phyloP scores from a whole-genome alignment of 345 rosid species.

The Adansonia digitata region DNA sequence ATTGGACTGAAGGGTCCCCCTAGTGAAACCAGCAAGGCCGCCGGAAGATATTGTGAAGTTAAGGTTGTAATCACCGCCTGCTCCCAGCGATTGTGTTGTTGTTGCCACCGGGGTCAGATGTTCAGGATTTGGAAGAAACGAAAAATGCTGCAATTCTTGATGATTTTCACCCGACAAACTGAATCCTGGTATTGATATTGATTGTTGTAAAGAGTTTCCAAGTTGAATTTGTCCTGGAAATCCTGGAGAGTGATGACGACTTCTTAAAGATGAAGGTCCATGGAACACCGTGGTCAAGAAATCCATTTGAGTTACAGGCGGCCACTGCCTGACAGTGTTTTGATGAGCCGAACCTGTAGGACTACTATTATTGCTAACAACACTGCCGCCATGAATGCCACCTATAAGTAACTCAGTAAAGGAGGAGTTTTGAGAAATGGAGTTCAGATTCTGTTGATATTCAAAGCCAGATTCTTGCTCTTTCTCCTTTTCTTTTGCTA shows the following conservation, averaged over 20 bases:
- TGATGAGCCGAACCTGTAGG: slow-evolving; percentile 34
- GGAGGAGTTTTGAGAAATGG: slow-evolving; percentile 48
- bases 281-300: slow-evolving; percentile 46
- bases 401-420: slow-evolving; percentile 83
- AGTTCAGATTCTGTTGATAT: slow-evolving; percentile 23
- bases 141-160: slow-evolving; percentile 59
- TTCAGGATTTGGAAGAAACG: slow-evolving; percentile 58
- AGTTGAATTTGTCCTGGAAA: slow-evolving; percentile 48
- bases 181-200: slow-evolving; percentile 35
- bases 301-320: slow-evolving; percentile 57
- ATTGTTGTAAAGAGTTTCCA: slow-evolving; percentile 33
- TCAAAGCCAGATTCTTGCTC: slow-evolving; percentile 36
- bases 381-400: slow-evolving; percentile 46
- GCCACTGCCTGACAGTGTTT: slow-evolving; percentile 47
- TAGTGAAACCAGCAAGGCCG: slow-evolving; percentile 81
- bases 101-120: slow-evolving; percentile 67
- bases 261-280: slow-evolving; percentile 39
- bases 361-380: slow-evolving; percentile 19
- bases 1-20: slow-evolving; percentile 99
- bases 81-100: slow-evolving; percentile 32
- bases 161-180: slow-evolving; percentile 39
- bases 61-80: slow-evolving; percentile 53
- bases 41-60: slow-evolving; percentile 80
- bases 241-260: slow-evolving; percentile 33
- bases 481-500: slow-evolving; percentile 79